Evolutionary conservation across 2,329 filamentous ascomycete species (phyloP).

Genomic region (Arthroderma sp.): DNA sequence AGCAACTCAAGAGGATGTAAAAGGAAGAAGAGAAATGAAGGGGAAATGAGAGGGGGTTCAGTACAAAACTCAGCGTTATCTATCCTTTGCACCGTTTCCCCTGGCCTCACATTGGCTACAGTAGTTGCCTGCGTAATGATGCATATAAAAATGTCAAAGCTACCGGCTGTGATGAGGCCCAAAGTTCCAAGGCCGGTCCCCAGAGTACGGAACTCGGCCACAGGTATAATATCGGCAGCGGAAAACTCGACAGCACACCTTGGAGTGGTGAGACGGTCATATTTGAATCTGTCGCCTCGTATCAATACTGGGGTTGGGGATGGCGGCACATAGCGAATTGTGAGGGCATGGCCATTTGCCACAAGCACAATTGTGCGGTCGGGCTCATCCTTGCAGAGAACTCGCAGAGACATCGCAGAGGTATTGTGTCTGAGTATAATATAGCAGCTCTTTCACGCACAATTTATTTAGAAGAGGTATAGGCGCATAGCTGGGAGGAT

Average conservation of each 20-base stretch:
- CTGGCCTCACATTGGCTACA: conserved; percentile 71
- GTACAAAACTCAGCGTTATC: conserved; percentile 68
- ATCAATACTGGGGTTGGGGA: conserved; percentile 49
- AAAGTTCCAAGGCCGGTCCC: conserved; percentile 75
- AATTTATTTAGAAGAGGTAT: background rate
- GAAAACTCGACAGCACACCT: conserved; percentile 85
- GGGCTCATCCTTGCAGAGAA: conserved; percentile 76
- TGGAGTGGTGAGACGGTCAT: conserved; percentile 29
- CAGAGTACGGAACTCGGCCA: conserved; percentile 65
- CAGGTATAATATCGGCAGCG: conserved; percentile 46
- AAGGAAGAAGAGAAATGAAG: conserved; percentile 2
- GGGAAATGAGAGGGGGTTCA: conserved; percentile 12
- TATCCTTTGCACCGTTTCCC: conserved; percentile 82
- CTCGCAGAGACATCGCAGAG: conserved; percentile 50
- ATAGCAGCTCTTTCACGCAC: background rate
- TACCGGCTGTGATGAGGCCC: conserved; percentile 65
- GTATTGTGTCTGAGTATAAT: background rate
- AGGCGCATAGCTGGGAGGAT: background rate
- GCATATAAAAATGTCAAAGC: conserved; percentile 77
- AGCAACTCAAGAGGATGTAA: background rate
- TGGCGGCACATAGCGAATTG: conserved; percentile 66
- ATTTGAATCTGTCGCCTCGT: conserved; percentile 28
- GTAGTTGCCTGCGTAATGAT: conserved; percentile 69
- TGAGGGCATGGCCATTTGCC: conserved; percentile 64
- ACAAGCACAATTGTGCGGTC: conserved; percentile 79